These are phyloP conservation scores for Hibiscus syriacus DNA, from an alignment of 345 rosid genomes.

Conservation along the genomic window DNA sequence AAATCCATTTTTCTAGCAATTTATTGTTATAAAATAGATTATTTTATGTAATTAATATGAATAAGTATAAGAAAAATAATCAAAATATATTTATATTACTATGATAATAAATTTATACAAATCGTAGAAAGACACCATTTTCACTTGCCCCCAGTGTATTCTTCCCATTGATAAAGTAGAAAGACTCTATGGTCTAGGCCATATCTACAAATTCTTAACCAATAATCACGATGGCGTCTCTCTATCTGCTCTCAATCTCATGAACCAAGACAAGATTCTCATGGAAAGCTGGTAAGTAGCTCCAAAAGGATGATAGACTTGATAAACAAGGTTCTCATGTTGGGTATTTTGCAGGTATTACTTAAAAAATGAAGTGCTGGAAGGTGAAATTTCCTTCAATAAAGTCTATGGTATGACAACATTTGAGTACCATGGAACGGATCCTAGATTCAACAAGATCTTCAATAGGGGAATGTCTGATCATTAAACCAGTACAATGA, in stretches of 20 bases:
- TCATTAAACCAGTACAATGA: slow-evolving; percentile 69
- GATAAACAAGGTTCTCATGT: no score
- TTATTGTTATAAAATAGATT: no score
- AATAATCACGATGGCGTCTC: slow-evolving; percentile 81
- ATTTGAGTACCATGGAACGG: slow-evolving; percentile 70
- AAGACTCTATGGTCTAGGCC: slow-evolving; percentile 60
- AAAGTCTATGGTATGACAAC: slow-evolving; percentile 74
- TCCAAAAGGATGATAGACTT: background rate
- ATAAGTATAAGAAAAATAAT: no score
- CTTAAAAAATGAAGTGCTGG: slow-evolving; percentile 71
- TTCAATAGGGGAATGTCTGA: no score
- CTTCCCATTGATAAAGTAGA: slow-evolving; percentile 42
- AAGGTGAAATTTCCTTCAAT: slow-evolving; percentile 77
- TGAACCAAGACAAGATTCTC: slow-evolving; percentile 85
- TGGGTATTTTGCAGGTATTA: slow-evolving; percentile 41
- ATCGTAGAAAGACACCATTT: no score
- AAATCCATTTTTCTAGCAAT: no score
- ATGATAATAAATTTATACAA: no score
- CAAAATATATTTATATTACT: no score
- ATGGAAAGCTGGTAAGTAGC: slow-evolving; percentile 81
- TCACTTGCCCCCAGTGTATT: slow-evolving; percentile 38
- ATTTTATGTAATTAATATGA: no score
- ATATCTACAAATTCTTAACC: slow-evolving; percentile 68
- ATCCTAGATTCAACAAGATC: no score
- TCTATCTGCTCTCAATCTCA: slow-evolving; percentile 51